phyloP scores from a whole-genome alignment of 2,329 filamentous ascomycete species.

The Botrytis cinerea region DNA sequence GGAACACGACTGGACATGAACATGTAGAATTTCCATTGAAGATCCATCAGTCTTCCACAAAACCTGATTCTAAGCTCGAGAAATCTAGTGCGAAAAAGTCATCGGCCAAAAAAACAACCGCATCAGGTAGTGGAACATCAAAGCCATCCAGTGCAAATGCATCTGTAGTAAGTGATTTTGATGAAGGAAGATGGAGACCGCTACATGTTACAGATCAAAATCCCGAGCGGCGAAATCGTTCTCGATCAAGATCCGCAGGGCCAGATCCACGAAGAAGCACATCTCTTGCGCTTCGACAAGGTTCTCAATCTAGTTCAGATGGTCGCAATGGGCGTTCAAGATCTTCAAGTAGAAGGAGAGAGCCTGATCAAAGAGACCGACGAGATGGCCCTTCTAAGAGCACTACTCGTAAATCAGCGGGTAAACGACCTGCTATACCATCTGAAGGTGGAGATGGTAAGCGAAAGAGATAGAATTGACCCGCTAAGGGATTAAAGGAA shows the following conservation, averaged over 20 bases:
- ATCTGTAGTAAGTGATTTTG: no score
- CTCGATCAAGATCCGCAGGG: not conserved
- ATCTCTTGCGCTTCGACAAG: not conserved
- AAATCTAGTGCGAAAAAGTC: not conserved
- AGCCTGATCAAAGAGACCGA: not conserved
- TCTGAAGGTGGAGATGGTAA: not conserved
- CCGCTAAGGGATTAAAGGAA: not conserved
- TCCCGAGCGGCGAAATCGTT: not conserved
- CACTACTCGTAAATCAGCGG: not conserved
- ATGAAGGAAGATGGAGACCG: not conserved
- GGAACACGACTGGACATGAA: not conserved
- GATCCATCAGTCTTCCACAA: no score
- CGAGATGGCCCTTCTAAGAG: not conserved
- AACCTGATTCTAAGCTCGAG: no score
- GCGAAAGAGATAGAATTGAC: not conserved
- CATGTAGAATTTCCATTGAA: not conserved
- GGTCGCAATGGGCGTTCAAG: not conserved
- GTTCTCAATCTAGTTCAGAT: not conserved
- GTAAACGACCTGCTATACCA: not conserved
- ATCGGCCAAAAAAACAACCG: not conserved
- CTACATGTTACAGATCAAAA: no score
- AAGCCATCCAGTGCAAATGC: not conserved
- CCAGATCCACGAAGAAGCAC: no score
- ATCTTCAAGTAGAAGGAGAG: not conserved
- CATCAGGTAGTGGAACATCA: not conserved